phyloP scores from a whole-genome alignment of 2,329 filamentous ascomycete species.

The Paracorniculantispora psalliotae region DNA sequence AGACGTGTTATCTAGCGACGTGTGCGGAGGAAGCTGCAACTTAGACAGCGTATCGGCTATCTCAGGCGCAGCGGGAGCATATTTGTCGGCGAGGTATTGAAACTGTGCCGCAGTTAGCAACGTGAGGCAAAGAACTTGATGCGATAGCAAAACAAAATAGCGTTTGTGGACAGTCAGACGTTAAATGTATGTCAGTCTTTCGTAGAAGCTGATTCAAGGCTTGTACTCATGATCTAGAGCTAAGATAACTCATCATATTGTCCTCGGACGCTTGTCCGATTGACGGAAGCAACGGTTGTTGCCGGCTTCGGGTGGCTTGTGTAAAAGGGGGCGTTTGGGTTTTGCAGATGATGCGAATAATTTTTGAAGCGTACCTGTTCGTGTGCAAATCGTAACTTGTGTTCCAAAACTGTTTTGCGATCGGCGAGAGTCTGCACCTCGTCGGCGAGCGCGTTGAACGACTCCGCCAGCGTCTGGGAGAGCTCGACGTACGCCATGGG shows the following conservation, averaged over 20 bases:
- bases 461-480: conserved; percentile 56
- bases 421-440: conserved; percentile 60
- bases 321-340: not conserved
- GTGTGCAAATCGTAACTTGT: conserved; percentile 62
- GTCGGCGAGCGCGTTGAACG: conserved; percentile 60
- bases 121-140: not conserved
- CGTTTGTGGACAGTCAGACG: conserved; percentile 25
- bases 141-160: conserved; percentile 10
- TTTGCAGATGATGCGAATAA: not conserved
- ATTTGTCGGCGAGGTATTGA: conserved; percentile 61
- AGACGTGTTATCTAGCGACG: conserved; percentile 42
- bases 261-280: conserved; percentile 14
- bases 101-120: conserved; percentile 40
- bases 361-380: conserved; percentile 53
- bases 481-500: conserved; percentile 36
- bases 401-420: conserved; percentile 60
- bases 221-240: conserved; percentile 79
- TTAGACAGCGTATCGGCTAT: conserved; percentile 63
- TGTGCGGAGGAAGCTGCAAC: conserved; percentile 57
- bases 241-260: conserved; percentile 50
- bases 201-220: conserved; percentile 39
- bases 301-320: not conserved
- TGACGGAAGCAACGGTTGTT: conserved; percentile 11
- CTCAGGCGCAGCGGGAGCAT: conserved; percentile 60
- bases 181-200: conserved; percentile 55